Conservation (phyloP, 257 asterid genomes). For the Scutellaria minor region DNA sequence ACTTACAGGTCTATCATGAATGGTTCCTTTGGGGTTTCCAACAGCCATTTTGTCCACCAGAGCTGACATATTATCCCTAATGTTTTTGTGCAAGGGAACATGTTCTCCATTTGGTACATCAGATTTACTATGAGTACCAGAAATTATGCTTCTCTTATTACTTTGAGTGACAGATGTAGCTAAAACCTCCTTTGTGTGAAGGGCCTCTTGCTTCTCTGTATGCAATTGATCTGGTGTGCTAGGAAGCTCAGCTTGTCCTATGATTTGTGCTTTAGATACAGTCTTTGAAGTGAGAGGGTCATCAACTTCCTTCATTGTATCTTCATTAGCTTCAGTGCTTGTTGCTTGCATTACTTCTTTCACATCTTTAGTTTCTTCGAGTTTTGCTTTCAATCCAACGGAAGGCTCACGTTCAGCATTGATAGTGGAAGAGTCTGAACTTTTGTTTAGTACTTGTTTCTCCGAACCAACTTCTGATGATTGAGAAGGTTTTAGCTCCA, state of each 20-base stretch:
- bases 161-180: conserved; percentile 39
- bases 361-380: conserved; percentile 55
- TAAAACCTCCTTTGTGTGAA: conserved; percentile 34
- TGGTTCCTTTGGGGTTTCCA: conserved; percentile 41
- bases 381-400: conserved; percentile 33
- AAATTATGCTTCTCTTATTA: conserved; percentile 29
- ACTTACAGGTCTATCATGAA: conserved; percentile 48
- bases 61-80: conserved; percentile 48
- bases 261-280: conserved; percentile 30
- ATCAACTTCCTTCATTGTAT: conserved; percentile 40
- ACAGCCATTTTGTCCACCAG: conserved; percentile 41
- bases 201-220: conserved; percentile 32
- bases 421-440: conserved; percentile 27
- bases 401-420: conserved; percentile 31
- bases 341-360: conserved; percentile 48
- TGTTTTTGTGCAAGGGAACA: conserved; percentile 44
- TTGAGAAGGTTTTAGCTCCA: conserved; percentile 27
- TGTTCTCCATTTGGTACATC: conserved; percentile 44
- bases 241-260: conserved; percentile 31
- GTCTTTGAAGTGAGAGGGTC: conserved; percentile 31
- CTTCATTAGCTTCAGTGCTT: conserved; percentile 29
- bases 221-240: conserved; percentile 37
- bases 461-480: conserved; percentile 30
- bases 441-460: conserved; percentile 32
- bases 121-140: conserved; percentile 31